phyloP scores from a whole-genome alignment of 208 protist species.

The Trypanosoma caninum region DNA sequence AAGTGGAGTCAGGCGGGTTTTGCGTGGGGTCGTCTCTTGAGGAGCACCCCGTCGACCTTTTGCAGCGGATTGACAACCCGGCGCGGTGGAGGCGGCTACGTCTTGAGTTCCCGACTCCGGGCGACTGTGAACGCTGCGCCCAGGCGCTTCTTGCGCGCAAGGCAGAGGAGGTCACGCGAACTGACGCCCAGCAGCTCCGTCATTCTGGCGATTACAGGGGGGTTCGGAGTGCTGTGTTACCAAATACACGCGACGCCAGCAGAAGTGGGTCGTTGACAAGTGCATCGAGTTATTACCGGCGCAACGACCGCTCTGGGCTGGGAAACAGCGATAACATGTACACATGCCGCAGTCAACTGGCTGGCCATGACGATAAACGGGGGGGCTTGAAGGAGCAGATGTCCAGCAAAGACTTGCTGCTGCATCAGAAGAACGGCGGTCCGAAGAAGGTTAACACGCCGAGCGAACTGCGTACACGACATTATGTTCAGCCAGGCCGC shows the following conservation, averaged over 20 bases:
- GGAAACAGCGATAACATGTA: conserved; percentile 13
- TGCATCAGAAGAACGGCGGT: no score
- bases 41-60: background rate
- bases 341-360: conserved; percentile 4
- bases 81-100: conserved; percentile 46
- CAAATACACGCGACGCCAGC: background rate
- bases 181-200: background rate
- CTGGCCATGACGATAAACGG: no score
- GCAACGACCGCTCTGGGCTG: background rate
- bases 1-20: background rate
- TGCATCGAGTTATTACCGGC: background rate
- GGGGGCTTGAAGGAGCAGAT: no score
- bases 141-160: conserved; percentile 43
- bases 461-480: conserved; percentile 8
- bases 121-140: conserved; percentile 40
- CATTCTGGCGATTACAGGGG: background rate
- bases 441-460: no score
- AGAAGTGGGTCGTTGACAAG: conserved; percentile 2
- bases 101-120: conserved; percentile 33
- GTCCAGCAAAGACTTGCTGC: no score
- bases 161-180: conserved; percentile 34
- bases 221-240: background rate
- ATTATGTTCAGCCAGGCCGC: background rate
- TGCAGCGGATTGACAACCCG: conserved; percentile 30
- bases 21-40: background rate